Evolutionary conservation across 352 stramenopile species (phyloP).

Genomic region (Pythium sukuiense): DNA sequence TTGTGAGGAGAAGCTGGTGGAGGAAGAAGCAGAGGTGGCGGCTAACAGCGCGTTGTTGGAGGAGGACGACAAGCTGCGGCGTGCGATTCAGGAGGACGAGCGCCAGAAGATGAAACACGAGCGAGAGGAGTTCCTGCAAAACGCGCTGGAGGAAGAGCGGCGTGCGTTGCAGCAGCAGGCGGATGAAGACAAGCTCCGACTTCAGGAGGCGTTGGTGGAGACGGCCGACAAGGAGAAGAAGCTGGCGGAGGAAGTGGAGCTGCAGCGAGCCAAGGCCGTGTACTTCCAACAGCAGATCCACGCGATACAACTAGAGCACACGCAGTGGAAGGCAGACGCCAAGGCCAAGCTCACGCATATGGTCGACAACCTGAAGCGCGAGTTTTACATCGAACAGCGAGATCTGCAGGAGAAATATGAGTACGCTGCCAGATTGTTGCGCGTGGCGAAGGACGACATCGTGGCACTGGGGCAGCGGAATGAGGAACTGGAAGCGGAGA

Average conservation of each 20-base stretch:
- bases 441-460: slow-evolving; percentile 67
- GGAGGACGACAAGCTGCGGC: slow-evolving; percentile 74
- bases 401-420: slow-evolving; percentile 54
- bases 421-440: slow-evolving; percentile 48
- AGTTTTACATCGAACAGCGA: slow-evolving; percentile 49
- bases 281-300: slow-evolving; percentile 62
- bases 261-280: slow-evolving; percentile 47
- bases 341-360: slow-evolving; percentile 47
- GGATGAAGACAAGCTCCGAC: slow-evolving; percentile 56
- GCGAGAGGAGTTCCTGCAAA: slow-evolving; percentile 56
- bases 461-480: slow-evolving; percentile 53
- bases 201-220: slow-evolving; percentile 44
- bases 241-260: slow-evolving; percentile 69
- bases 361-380: slow-evolving; percentile 48
- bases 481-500: slow-evolving; percentile 48
- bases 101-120: slow-evolving; percentile 82
- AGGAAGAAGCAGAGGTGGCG: slow-evolving; percentile 72
- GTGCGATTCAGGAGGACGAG: slow-evolving; percentile 79
- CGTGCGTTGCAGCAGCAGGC: slow-evolving; percentile 52
- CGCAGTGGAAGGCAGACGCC: slow-evolving; percentile 51
- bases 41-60: slow-evolving; percentile 74
- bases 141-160: slow-evolving; percentile 65
- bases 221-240: slow-evolving; percentile 81
- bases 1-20: slow-evolving; percentile 64
- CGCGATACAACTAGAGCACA: slow-evolving; percentile 52